phyloP scores from a whole-genome alignment of 192 early-diverging fungal species.

The Coemansia sp. region DNA sequence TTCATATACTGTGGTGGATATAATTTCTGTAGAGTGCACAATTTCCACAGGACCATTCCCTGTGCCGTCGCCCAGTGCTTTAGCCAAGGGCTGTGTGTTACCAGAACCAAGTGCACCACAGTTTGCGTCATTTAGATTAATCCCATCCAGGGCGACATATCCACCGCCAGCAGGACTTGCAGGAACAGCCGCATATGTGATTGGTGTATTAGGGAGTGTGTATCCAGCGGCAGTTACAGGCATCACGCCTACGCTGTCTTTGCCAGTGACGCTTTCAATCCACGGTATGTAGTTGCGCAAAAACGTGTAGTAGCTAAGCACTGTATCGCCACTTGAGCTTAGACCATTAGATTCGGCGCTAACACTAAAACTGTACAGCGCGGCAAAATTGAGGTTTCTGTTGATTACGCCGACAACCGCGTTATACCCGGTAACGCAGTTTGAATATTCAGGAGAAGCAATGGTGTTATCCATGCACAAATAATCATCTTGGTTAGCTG shows the following conservation, averaged over 20 bases:
- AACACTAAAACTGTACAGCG: conserved; percentile 27
- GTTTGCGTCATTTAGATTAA: neutral
- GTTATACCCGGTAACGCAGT: conserved; percentile 27
- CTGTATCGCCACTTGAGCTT: conserved; percentile 3
- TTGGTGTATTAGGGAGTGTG: neutral
- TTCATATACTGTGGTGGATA: neutral
- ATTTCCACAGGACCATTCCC: neutral
- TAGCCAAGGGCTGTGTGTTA: no score
- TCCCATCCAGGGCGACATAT: neutral
- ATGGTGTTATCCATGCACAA: conserved; percentile 20
- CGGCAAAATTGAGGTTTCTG: conserved; percentile 3
- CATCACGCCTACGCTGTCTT: neutral
- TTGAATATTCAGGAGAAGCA: conserved; percentile 1
- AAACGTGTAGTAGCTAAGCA: conserved; percentile 30
- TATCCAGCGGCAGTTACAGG: conserved; percentile 1
- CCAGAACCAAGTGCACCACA: neutral
- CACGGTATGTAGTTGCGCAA: conserved; percentile 36
- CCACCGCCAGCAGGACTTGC: neutral
- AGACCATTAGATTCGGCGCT: conserved; percentile 11
- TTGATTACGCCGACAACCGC: conserved; percentile 12
- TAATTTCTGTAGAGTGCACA: neutral
- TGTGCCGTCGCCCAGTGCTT: no score
- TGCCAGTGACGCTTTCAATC: neutral
- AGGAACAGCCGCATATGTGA: neutral
- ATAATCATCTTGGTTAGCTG: conserved; percentile 12